phyloP scores from a whole-genome alignment of 148 eudicot genomes.

The Selenicereus undatus region DNA sequence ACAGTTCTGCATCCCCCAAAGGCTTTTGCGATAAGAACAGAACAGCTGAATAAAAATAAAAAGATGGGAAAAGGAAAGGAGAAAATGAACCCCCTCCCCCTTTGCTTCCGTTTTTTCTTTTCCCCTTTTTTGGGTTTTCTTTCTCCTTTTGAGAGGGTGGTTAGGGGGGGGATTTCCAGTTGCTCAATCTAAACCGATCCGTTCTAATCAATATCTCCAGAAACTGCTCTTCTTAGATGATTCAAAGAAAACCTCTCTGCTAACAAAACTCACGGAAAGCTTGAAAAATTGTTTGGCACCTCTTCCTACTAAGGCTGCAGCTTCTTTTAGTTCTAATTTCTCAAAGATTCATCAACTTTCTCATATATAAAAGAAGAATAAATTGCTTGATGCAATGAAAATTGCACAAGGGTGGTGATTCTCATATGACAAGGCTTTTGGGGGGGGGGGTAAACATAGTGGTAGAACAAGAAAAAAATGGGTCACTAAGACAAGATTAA shows the following conservation, averaged over 20 bases:
- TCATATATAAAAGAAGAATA: neutral
- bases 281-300: neutral
- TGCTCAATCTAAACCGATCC: too few species aligned
- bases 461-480: slow-evolving; percentile 15
- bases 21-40: too few species aligned
- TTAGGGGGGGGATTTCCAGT: too few species aligned
- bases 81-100: too few species aligned
- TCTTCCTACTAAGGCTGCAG: neutral
- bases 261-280: neutral
- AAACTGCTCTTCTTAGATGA: too few species aligned
- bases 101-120: too few species aligned
- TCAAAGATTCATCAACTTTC: neutral
- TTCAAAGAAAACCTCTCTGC: neutral
- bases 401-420: neutral
- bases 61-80: too few species aligned
- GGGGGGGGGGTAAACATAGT: neutral
- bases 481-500: slow-evolving; percentile 21
- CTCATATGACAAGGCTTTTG: neutral
- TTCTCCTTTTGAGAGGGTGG: too few species aligned
- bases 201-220: too few species aligned
- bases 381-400: neutral
- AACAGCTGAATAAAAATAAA: too few species aligned
- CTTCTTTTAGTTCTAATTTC: neutral
- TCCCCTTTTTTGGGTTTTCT: too few species aligned
- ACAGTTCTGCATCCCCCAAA: too few species aligned